Base-by-base conservation (phyloP, 1,139 yeast species). In the Geotrichum siamense region DNA sequence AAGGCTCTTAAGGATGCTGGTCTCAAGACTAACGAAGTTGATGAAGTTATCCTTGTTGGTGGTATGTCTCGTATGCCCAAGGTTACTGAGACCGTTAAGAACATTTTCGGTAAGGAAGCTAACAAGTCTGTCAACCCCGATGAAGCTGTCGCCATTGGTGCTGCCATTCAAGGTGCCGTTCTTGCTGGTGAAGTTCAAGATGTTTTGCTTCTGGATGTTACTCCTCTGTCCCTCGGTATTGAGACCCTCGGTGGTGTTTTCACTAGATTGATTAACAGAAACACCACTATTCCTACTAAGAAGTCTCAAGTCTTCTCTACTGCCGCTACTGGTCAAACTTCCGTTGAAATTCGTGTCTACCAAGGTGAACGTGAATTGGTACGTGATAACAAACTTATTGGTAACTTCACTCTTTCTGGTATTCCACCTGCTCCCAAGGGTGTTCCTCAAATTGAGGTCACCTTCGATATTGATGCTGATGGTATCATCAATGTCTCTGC, bases 1-100 rank as follows among this genome's bases (percentile, higher is more conserved):
- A 87, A 89, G 75, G 99, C 98, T 51, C 74, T 91, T 68, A 91
- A 89, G 76, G 98, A 93, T 70, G 97, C 98, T 57, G 80, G 79
- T 57, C 74, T 91, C 65, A 60, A 81, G 54, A 78, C 95, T 48
- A 82, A 93, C 51, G 93, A 84, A 60, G 74, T 91, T 61, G 81
- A 94, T 59, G 98, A 91, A 72, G 97, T 91, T 59, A 82, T 91
- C 64, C 77, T 91, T 57, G 99, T 91, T 58, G 99, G 99, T 78
- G 99, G 99, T 81, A 91, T 89, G 98, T 83, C 97, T 53, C 86
- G 99, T 77, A 91, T 91, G 98, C 99, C 99, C 71, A 93, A 91
- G 82, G 97, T 91, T 65, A 75, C 86, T 54, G 96, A 87, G 67
- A 89, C 97, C 60, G 98, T 91, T 67, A 89, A 87, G 75, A 69